A percentile compares a stretch with the other conserved stretches of the same genome.
Evolutionary conservation across 2,329 filamentous ascomycete species (phyloP).

Genomic region (Rutstroemia sp.): DNA sequence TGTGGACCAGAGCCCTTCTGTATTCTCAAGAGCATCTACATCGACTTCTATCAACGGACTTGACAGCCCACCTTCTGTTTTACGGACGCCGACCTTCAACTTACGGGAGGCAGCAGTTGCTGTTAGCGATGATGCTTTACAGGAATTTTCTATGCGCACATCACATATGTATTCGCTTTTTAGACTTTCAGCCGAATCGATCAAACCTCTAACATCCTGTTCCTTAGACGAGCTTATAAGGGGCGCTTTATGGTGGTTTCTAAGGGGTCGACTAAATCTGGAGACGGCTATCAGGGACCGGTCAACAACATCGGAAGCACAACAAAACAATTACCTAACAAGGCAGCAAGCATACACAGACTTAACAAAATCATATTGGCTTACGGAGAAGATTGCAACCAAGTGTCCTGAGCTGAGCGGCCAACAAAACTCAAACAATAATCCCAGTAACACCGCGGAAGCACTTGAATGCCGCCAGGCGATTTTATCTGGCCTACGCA

Average conservation of each 20-base stretch:
- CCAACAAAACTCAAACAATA: slow-evolving; percentile 16
- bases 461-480: slow-evolving; percentile 43
- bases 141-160: slow-evolving; percentile 63
- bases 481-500: slow-evolving; percentile 59
- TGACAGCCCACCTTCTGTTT: slow-evolving; percentile 7
- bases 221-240: slow-evolving; percentile 61
- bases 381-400: slow-evolving; percentile 46
- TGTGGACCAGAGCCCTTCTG: background rate
- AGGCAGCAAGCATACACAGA: slow-evolving; percentile 77
- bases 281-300: slow-evolving; percentile 64
- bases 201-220: slow-evolving; percentile 57
- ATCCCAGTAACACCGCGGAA: slow-evolving; percentile 30
- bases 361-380: slow-evolving; percentile 79
- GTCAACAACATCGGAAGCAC: slow-evolving; percentile 44
- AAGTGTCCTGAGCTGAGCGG: slow-evolving; percentile 18
- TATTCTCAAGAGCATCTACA: background rate
- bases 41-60: background rate
- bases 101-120: slow-evolving; percentile 22
- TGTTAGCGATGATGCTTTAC: slow-evolving; percentile 52
- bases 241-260: slow-evolving; percentile 81
- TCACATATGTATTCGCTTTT: slow-evolving; percentile 71
- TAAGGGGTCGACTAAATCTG: slow-evolving; percentile 69
- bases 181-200: slow-evolving; percentile 66
- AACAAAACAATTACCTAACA: slow-evolving; percentile 46
- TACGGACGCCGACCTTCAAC: slow-evolving; percentile 16